Evolutionary conservation across 108 stramenopile genomes (phyloP).

Genomic region (Fragilaria crotonensis): DNA sequence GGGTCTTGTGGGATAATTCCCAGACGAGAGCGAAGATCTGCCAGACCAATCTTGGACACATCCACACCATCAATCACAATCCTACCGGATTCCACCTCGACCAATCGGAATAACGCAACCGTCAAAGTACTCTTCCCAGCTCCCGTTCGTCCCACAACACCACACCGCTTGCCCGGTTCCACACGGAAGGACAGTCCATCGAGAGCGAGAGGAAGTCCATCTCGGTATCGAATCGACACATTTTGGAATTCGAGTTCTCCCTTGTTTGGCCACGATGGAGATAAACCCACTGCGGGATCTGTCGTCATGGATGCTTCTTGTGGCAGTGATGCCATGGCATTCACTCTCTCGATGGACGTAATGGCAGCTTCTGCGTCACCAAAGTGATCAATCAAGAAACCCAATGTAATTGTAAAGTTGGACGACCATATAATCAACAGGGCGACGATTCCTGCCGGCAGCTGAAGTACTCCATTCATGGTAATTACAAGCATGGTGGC

Average conservation of each 20-base stretch:
- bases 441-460: constrained; percentile 67
- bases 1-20: constrained; percentile 95
- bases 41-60: constrained; percentile 55
- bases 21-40: constrained; percentile 65
- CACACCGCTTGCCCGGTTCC: constrained; percentile 61
- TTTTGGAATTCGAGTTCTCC: constrained; percentile 56
- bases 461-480: constrained; percentile 39
- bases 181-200: constrained; percentile 63
- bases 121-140: constrained; percentile 56
- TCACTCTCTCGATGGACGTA: constrained; percentile 72
- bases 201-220: constrained; percentile 62
- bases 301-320: constrained; percentile 47
- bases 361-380: constrained; percentile 77
- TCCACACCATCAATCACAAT: constrained; percentile 79
- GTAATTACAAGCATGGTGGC: constrained; percentile 48
- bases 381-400: constrained; percentile 71
- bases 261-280: constrained; percentile 49
- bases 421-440: constrained; percentile 71
- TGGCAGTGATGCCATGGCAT: constrained; percentile 61
- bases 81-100: constrained; percentile 71
- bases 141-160: constrained; percentile 72
- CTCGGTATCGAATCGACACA: constrained; percentile 70
- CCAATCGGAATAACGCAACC: constrained; percentile 75
- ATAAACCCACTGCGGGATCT: constrained; percentile 3
- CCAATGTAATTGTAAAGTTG: constrained; percentile 71